Evolutionary conservation across 768 basidiomycete species (phyloP).

Genomic region (Boletus tylopilopsis): DNA sequence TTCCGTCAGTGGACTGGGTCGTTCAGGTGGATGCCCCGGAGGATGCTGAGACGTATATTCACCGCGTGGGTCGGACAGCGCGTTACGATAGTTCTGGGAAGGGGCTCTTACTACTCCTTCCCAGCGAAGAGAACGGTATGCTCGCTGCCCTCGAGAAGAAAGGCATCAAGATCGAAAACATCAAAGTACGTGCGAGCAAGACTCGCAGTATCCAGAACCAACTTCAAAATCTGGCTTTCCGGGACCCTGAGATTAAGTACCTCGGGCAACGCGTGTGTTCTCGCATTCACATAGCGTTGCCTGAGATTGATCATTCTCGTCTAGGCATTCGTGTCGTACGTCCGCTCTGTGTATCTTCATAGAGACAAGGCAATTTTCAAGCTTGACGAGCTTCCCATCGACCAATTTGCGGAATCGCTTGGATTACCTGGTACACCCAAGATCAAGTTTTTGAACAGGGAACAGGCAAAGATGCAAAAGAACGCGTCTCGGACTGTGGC

Average conservation of each 20-base stretch:
- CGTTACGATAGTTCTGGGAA: constrained; percentile 90
- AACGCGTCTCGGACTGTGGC: constrained; percentile 56
- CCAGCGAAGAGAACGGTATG: constrained; percentile 95
- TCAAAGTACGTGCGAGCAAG: constrained; percentile 88
- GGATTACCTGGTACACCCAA: constrained; percentile 94
- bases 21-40: constrained; percentile 94
- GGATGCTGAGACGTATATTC: constrained; percentile 96
- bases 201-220: constrained; percentile 81
- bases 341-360: constrained; percentile 89
- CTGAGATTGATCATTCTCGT: not conserved
- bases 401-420: constrained; percentile 82
- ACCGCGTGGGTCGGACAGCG: constrained; percentile 94
- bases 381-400: constrained; percentile 73
- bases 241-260: constrained; percentile 96
- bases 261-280: constrained; percentile 76
- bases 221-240: constrained; percentile 89
- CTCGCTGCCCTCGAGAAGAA: constrained; percentile 64
- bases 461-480: constrained; percentile 71
- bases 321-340: constrained; percentile 93
- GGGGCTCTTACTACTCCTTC: constrained; percentile 74
- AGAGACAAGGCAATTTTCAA: constrained; percentile 95
- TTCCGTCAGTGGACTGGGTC: constrained; percentile 96
- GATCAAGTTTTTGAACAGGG: constrained; percentile 78
- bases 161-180: constrained; percentile 65
- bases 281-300: not conserved